phyloP scores from a whole-genome alignment of 1,284 basidiomycete genomes.

The Laetiporus sulphureus region DNA sequence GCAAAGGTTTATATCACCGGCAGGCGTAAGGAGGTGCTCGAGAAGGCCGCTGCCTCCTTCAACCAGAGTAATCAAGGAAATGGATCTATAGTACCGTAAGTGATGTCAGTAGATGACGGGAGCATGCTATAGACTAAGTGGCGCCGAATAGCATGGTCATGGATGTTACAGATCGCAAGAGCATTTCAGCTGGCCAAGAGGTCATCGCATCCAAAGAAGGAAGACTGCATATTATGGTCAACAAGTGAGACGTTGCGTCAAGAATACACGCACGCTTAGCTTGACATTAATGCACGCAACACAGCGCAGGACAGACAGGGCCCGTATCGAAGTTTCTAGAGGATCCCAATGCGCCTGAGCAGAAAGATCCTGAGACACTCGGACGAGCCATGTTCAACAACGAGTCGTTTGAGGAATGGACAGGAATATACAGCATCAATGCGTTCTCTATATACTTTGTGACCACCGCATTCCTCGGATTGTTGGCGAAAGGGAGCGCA shows the following conservation, averaged over 20 bases:
- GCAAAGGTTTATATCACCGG: conserved; percentile 81
- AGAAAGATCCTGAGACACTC: conserved; percentile 53
- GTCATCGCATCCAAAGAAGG: conserved; percentile 55
- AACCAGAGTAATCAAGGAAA: conserved; percentile 32
- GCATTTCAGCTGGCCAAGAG: conserved; percentile 51
- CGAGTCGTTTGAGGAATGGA: conserved; percentile 60
- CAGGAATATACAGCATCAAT: conserved; percentile 54
- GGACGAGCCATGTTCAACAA: conserved; percentile 60
- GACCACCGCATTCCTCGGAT: conserved; percentile 67
- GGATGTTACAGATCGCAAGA: conserved; percentile 66
- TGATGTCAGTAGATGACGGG: conserved; percentile 2
- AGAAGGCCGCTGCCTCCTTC: conserved; percentile 45
- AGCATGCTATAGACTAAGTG: background rate
- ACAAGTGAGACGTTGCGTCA: conserved; percentile 57
- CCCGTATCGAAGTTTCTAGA: conserved; percentile 54
- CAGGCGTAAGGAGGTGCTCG: conserved; percentile 55
- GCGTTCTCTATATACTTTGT: conserved; percentile 68
- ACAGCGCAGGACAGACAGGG: conserved; percentile 67
- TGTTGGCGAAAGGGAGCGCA: conserved; percentile 64
- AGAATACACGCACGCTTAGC: conserved; percentile 22
- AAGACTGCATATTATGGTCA: conserved; percentile 71
- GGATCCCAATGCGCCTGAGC: conserved; percentile 46
- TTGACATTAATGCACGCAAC: conserved; percentile 1
- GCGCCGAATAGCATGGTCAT: conserved; percentile 46
- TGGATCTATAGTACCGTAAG: conserved; percentile 54